Evolutionary conservation across 1,284 basidiomycete genomes (phyloP).

Genomic region (Cutaneotrichosporon sp.): DNA sequence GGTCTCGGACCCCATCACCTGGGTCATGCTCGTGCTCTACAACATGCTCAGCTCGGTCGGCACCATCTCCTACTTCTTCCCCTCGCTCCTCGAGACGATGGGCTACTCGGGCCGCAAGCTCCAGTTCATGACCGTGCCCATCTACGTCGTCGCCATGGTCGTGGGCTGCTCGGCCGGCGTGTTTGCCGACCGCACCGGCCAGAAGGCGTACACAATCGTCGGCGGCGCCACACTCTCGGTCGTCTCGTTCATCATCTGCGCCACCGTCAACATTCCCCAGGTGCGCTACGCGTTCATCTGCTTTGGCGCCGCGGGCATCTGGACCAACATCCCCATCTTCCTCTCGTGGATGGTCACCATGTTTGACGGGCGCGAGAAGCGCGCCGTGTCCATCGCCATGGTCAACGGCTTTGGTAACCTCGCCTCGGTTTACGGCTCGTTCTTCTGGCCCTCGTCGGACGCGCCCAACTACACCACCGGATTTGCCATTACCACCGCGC

Average conservation of each 20-base stretch:
- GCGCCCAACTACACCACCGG: conserved; percentile 47
- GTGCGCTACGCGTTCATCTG: conserved; percentile 52
- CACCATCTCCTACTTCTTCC: conserved; percentile 55
- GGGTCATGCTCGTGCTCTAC: conserved; percentile 37
- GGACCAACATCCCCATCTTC: conserved; percentile 49
- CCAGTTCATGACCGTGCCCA: conserved; percentile 56
- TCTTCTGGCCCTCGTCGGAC: conserved; percentile 47
- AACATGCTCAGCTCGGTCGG: conserved; percentile 46
- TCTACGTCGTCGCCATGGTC: conserved; percentile 53
- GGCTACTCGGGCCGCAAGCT: conserved; percentile 45
- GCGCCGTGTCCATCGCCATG: conserved; percentile 49
- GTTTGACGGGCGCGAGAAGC: conserved; percentile 50
- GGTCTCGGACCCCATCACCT: conserved; percentile 40
- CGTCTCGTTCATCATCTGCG: conserved; percentile 47
- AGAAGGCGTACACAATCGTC: conserved; percentile 49
- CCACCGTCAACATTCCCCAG: conserved; percentile 36
- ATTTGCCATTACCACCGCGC: conserved; percentile 44
- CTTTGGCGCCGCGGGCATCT: conserved; percentile 51
- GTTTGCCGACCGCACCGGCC: conserved; percentile 46
- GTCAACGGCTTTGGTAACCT: conserved; percentile 51
- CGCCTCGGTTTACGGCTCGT: conserved; percentile 50
- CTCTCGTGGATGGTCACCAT: conserved; percentile 51
- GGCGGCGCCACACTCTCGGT: conserved; percentile 32
- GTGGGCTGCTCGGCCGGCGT: conserved; percentile 44
- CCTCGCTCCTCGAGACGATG: conserved; percentile 46